phyloP scores from a whole-genome alignment of 441 rosid genomes.

The Corymbia calophylla region DNA sequence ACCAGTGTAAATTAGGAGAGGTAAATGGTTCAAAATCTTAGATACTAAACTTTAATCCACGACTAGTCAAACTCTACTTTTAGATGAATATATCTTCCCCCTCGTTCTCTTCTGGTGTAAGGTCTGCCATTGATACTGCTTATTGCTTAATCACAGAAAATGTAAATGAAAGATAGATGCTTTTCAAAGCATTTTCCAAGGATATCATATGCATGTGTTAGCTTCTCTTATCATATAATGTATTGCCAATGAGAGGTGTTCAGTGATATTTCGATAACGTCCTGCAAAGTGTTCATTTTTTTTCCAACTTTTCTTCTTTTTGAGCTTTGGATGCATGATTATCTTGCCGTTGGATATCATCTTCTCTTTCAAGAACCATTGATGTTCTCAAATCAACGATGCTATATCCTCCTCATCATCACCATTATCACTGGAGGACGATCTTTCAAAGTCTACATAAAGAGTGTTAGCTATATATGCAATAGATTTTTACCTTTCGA shows the following conservation, averaged over 20 bases:
- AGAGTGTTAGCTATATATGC: no score
- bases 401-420: no score
- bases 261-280: neutral
- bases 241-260: neutral
- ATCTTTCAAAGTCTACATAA: no score
- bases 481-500: no score
- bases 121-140: no score
- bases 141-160: no score
- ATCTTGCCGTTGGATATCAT: no score
- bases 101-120: neutral
- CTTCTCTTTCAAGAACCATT: no score
- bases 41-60: neutral
- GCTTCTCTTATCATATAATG: neutral
- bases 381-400: no score
- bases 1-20: neutral
- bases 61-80: neutral
- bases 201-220: neutral
- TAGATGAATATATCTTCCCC: neutral
- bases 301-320: no score
- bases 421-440: no score
- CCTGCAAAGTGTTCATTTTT: neutral
- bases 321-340: no score
- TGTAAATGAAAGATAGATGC: neutral
- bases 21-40: neutral
- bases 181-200: neutral